Conservation (phyloP, 176 grass and related monocot genomes). For the Hordeum vulgare region DNA sequence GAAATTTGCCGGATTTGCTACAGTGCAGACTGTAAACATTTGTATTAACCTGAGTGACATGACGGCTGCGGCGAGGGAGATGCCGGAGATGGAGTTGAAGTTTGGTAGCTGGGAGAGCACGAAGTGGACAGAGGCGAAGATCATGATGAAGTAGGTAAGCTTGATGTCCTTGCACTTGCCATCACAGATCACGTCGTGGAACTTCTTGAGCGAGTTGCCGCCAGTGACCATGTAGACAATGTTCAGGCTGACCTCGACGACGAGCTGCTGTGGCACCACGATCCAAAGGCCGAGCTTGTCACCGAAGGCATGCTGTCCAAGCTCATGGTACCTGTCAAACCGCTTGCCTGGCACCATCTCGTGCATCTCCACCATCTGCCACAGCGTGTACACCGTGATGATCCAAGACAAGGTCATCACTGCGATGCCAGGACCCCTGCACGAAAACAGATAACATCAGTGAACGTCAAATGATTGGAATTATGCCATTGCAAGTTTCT, state of each 20-base stretch:
- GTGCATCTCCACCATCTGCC: constrained; percentile 95
- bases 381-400: constrained; percentile 72
- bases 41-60: constrained; percentile 65
- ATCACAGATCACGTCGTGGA: constrained; percentile 46
- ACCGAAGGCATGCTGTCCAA: constrained; percentile 59
- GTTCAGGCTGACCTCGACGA: constrained; percentile 38
- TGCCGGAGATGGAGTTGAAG: constrained; percentile 89
- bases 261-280: constrained; percentile 47
- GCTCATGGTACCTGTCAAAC: constrained; percentile 78
- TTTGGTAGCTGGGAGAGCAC: constrained; percentile 77
- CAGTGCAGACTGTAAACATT: neutral
- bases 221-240: constrained; percentile 76
- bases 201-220: constrained; percentile 52
- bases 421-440: constrained; percentile 67
- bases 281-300: constrained; percentile 42
- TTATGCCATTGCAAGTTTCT: neutral
- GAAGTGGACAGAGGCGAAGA: constrained; percentile 80
- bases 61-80: constrained; percentile 82
- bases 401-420: constrained; percentile 81
- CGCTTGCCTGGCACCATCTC: constrained; percentile 61
- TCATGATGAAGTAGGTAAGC: constrained; percentile 90
- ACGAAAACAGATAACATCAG: neutral
- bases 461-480: neutral
- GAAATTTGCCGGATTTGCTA: neutral
- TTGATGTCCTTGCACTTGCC: constrained; percentile 55